Evolutionary conservation across 257 asterid genomes (phyloP), one percentile per base, ranked within the genome.

Genomic region (Thymus quinquecostatus): DNA sequence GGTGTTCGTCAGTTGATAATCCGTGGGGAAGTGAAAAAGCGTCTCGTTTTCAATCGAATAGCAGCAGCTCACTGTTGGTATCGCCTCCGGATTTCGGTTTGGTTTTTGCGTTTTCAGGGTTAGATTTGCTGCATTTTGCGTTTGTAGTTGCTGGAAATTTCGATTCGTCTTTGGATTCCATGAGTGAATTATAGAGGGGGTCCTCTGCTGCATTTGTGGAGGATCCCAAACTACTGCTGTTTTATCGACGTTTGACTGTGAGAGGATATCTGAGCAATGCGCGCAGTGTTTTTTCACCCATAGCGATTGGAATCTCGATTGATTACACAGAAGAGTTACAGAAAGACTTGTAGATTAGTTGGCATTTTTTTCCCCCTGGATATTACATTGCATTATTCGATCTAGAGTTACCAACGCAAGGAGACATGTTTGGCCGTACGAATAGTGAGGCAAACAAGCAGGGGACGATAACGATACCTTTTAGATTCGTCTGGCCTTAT

Each of bases 401-500:
- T 21, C 14, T 59, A 8, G 50, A 56, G 44, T 63, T 70, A 59
- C 49, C 66, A 36, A 45, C 75, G 71, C 29, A 45, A 48, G 78
- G 77, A 82, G 76, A 76, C 68, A 87, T 84, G 89, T 82, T 83
- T 41, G 80, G 83, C 41, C 55, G 80, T 68, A 13, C 51, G 38
- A 84, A 74, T 64, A 72, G 77, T 53, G 85, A 80, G 61, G 72
- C 73, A 43, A 83, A 77, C 72, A 77, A 80, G 61, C 77, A 59
- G 66, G 90, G 83, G 62, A 30, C 77, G 36, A 83, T 79, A 33
- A 44, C 75, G 80, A 55, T 88, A 30, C 92, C 92, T 33, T 80
- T 86, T 0, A 82, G 92, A 61, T 88, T 88, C 64, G 90, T 86
- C 64, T 88, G 96, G 96, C 90, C 96, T 49, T 74, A 86, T 73